Base-by-base conservation (phyloP, 225 moss, liverwort and hornwort species). In the Marchantia paleacea region DNA sequence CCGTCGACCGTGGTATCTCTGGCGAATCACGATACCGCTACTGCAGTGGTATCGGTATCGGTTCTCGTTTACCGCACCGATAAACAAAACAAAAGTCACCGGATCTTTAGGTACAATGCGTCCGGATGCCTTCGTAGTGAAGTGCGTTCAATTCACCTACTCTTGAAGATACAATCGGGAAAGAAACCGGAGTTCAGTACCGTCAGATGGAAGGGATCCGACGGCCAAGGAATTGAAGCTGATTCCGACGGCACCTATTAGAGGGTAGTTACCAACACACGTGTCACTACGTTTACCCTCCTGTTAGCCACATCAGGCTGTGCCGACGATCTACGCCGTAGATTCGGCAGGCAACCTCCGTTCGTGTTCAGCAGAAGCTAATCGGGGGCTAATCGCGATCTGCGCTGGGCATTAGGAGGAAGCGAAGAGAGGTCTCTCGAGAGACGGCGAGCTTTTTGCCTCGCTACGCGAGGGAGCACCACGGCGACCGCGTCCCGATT, bases 221-320 rank as follows among this genome's bases (percentile, higher is more conserved):
- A 70, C 69, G 13, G 7, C 20, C 48, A 18, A 0, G 5, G 11
- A 29, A 12, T 39, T 39, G 69, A 70, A 39, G 1, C 6, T 70
- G 26, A 66, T 70, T 70, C 69, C 48, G 69, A 70, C 69, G 69
- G 47, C 47, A 48, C 69, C 47, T 70, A 22, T 70, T 0, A 8
- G 47, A 48, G 18, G 29, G 29, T 66, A 31, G 8, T 19, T 14
- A 68, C 68, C 11, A 14, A 11, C 13, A 25, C 75, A 75, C 75
- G 75, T 58, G 75, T 75, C 75, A 55, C 10, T 26, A n/a, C 30
- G 25, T 31, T 75, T 16, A 75, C 75, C 75, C 19, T 11, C 55
- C 18, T 2, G 7, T 52, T 24, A 49, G 73, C 51, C 73, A 73
- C 73, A 52, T 73, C 49, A 19, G 73, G n/a, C 47, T 52, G 51